Evolutionary conservation across 495 filamentous ascomycete genomes (phyloP).

Genomic region (Penicillium ochrochloron): DNA sequence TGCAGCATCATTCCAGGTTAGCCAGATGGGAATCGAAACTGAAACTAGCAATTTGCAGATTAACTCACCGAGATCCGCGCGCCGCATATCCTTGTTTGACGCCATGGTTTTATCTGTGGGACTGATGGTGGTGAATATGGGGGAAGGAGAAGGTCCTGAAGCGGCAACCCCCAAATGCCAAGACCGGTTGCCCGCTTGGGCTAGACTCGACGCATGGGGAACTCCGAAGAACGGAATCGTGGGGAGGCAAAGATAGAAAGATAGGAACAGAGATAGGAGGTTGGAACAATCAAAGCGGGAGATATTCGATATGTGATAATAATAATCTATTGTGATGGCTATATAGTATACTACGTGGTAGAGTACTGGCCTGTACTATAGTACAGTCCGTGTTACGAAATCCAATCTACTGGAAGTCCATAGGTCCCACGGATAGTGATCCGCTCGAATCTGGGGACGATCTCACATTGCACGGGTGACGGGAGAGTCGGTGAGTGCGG

Average conservation of each 20-base stretch:
- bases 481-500: conserved; percentile 1
- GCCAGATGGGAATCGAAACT: not conserved
- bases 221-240: conserved; percentile 3
- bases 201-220: conserved; percentile 17
- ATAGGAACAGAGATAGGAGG: not conserved
- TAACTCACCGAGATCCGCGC: conserved; percentile 78
- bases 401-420: not conserved
- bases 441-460: conserved; percentile 16
- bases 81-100: conserved; percentile 84
- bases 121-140: conserved; percentile 13
- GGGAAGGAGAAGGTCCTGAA: conserved; percentile 21
- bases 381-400: not conserved
- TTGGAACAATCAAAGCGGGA: not conserved
- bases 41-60: not conserved
- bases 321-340: too few relatives aligned
- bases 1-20: conserved; percentile 33
- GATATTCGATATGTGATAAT: not conserved
- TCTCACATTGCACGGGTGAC: not conserved
- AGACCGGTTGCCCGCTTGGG: conserved; percentile 16
- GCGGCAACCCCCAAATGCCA: conserved; percentile 18
- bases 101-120: conserved; percentile 56
- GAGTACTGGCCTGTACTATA: not conserved
- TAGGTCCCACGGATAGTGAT: conserved; percentile 1
- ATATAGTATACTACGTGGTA: not conserved
- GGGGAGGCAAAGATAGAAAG: not conserved